These are phyloP conservation scores for Diutina siamensis DNA, from an alignment of 1,139 yeast genomes.

Conservation along the genomic window DNA sequence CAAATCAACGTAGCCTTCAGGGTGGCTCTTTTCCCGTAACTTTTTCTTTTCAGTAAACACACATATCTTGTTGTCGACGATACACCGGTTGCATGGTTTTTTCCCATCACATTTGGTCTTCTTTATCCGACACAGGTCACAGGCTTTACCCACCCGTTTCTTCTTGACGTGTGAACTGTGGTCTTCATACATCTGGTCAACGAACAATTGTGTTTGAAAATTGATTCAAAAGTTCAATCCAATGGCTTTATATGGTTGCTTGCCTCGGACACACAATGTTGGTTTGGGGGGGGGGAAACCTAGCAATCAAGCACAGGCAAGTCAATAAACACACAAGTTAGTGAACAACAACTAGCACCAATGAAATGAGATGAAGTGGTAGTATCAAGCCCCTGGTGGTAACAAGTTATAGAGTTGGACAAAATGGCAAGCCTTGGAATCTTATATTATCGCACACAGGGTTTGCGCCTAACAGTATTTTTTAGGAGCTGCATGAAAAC, in stretches of 20 bases:
- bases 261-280: neutral
- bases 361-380: too few species aligned
- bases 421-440: neutral
- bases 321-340: too few species aligned
- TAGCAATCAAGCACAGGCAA: neutral
- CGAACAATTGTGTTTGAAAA: too few species aligned
- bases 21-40: constrained; percentile 48
- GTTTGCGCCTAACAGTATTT: neutral
- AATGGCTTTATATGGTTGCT: neutral
- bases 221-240: too few species aligned
- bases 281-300: neutral
- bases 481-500: neutral
- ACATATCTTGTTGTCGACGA: constrained; percentile 61
- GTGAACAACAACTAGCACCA: too few species aligned
- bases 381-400: too few species aligned
- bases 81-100: constrained; percentile 63
- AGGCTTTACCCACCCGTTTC: constrained; percentile 71
- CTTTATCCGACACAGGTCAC: constrained; percentile 68
- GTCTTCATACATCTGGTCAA: constrained; percentile 4
- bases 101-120: constrained; percentile 72
- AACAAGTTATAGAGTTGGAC: too few species aligned
- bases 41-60: constrained; percentile 62
- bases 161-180: constrained; percentile 23
- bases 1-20: constrained; percentile 58
- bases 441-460: neutral